Evolutionary conservation across 352 stramenopile genomes (phyloP), one percentile per base, ranked within the genome.

Genomic region (Phytophthora fragariae): DNA sequence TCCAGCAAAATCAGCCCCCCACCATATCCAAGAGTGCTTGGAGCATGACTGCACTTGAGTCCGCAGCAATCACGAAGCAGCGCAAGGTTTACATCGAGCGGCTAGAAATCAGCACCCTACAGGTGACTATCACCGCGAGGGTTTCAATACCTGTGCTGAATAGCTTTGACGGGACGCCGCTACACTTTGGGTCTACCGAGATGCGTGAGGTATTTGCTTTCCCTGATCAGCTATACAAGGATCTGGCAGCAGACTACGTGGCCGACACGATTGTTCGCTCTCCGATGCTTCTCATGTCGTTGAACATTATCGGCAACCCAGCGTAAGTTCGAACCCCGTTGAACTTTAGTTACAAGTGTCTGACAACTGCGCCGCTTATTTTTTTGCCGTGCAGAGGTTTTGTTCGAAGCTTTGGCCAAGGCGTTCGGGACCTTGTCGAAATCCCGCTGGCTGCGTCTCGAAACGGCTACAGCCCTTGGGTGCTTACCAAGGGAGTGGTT

Each of bases 281-380:
- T 7, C 90, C 88, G 5, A 78, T 94, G 73, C 70, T 96, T 29
- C 46, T 96, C 14, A 92, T 95, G 88, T 96, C 90, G 14, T 77
- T 96, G 57, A 94, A 95, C 74, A 91, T 95, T 59, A 70, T 95
- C 54, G 90, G 90, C 27, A 96, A 96, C 61, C 90, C 90, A 68
- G 87, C 88, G 89, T 96, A 91, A 55, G 88, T 83, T n/a, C 31
- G 47, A 47, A 1, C 63, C 24, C 14, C 19, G 14, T 10, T 54
- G 47, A 35, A 65, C 4, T 21, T 62, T 52, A 4, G 31, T 66
- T 31, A 19, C 4, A 56, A 27, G 6, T 57, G 15, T 27, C 57
- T 77, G 12, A 75, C 50, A 50, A 49, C 2, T n/a, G 39, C 50
- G 39, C 15, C 14, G 0, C 62, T 50, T 62, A 4, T 65, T 61